phyloP scores from a whole-genome alignment of 257 asterid species.

The Solanum clarkiae region DNA sequence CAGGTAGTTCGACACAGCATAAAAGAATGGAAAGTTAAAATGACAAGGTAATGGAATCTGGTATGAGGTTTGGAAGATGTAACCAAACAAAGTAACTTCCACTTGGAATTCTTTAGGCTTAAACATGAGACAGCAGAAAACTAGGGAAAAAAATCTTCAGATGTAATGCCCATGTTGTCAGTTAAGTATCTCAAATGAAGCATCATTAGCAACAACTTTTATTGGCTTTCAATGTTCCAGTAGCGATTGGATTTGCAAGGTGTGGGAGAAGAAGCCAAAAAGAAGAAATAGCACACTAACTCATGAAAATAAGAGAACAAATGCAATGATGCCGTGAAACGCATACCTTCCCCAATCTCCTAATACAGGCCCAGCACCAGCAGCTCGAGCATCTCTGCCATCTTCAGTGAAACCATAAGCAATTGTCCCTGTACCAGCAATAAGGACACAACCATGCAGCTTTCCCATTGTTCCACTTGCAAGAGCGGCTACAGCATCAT shows the following conservation, averaged over 20 bases:
- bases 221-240: not conserved
- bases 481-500: constrained; percentile 85
- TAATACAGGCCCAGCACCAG: constrained; percentile 85
- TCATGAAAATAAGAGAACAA: not conserved
- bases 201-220: not conserved
- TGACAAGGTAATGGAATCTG: not conserved
- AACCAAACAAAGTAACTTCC: not conserved
- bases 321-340: not conserved
- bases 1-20: not conserved
- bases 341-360: constrained; percentile 92
- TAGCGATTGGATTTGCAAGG: not conserved
- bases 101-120: not conserved
- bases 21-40: not conserved
- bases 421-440: constrained; percentile 88
- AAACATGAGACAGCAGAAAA: not conserved
- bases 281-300: not conserved
- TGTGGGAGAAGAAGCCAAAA: not conserved
- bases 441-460: constrained; percentile 81
- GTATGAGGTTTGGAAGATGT: not conserved
- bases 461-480: constrained; percentile 88
- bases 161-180: not conserved
- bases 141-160: not conserved
- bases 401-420: constrained; percentile 80
- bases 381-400: constrained; percentile 82
- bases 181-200: not conserved